Evolutionary conservation across 1,284 basidiomycete species (phyloP), one percentile per base, ranked within the genome.

Genomic region (Kwoniella shivajii): DNA sequence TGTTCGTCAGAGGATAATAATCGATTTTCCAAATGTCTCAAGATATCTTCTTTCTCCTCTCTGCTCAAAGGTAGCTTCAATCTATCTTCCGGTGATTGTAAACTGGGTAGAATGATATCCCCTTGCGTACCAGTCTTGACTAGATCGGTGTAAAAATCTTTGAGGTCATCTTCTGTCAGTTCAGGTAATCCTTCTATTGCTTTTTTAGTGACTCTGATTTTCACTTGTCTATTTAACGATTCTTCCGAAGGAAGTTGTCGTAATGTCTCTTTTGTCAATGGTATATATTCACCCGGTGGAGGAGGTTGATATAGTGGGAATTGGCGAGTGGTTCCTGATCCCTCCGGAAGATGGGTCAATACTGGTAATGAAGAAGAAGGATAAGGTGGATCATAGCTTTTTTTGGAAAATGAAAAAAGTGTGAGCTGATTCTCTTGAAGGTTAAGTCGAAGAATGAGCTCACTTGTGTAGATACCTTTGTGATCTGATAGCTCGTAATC

Each of bases 91-190:
- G 59, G 56, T 6, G 30, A 42, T 41, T 44, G 27, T 36, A 44
- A 6, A 42, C n/a, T 16, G 54, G 54, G 1, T 43, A 39, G 36
- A 24, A 26, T n/a, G 6, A 13, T 16, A 31, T 24, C 33, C 22
- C 24, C 45, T 1, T 18, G 29, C n/a, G 54, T 36, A 3, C 69
- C 71, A 0, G 65, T 63, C 26, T 63, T 53, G 4, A 74, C 67
- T 14, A 74, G 48, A 38, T 62, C 59, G 24, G 42, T 48, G 57
- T 74, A 74, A 53, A 74, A 74, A 6, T 49, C 47, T 30, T 66
- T 57, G 39, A 74, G 53, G 10, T 63, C 67, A 1, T 65, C 59
- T 51, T 74, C 72, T 18, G 57, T 42, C 29, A 62, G 57, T 43
- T 65, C 61, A 11, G 65, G 61, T n/a, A 69, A 6, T 16, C 41